Evolutionary conservation across 148 eudicot species (phyloP).

Genomic region (Arbutus unedo): DNA sequence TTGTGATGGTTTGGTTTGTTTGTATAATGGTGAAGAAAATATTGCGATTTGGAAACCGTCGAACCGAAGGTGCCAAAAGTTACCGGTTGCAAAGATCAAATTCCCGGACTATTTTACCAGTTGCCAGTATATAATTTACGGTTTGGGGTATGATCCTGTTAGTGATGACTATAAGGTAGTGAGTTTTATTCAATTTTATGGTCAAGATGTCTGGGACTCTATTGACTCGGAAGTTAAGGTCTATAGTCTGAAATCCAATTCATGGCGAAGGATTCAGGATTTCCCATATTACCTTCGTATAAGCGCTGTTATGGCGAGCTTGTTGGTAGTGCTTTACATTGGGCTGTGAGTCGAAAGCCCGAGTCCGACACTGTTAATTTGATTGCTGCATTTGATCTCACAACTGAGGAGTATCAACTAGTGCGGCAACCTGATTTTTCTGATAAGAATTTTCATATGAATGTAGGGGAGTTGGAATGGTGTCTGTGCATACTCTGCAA

Average conservation of each 20-base stretch:
- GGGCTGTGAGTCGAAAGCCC: slow-evolving; percentile 23
- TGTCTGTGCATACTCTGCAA: slow-evolving; percentile 17
- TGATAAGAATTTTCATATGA: slow-evolving; percentile 5
- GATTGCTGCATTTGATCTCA: slow-evolving; percentile 34
- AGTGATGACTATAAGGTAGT: slow-evolving; percentile 43
- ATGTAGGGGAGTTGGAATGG: slow-evolving; percentile 23
- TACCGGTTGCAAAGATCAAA: not conserved
- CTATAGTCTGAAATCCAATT: slow-evolving; percentile 21
- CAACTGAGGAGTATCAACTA: slow-evolving; percentile 20
- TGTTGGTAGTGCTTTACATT: slow-evolving; percentile 35
- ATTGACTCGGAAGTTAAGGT: slow-evolving; percentile 30
- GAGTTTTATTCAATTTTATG: slow-evolving; percentile 28
- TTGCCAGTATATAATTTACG: not conserved
- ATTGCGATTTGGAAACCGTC: not conserved
- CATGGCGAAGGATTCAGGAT: slow-evolving; percentile 23
- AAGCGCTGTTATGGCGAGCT: slow-evolving; percentile 11
- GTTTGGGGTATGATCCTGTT: slow-evolving; percentile 28
- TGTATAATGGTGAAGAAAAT: slow-evolving; percentile 6
- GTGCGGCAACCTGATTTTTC: slow-evolving; percentile 26
- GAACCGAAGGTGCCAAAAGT: not conserved
- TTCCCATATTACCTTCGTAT: slow-evolving; percentile 26
- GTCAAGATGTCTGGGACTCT: not conserved
- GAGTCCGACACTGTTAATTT: not conserved
- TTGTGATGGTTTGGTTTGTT: slow-evolving; percentile 20
- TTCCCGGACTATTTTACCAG: not conserved